Base-by-base conservation (phyloP, 2,329 filamentous ascomycete species). In the Sphaerulina vaccinii region DNA sequence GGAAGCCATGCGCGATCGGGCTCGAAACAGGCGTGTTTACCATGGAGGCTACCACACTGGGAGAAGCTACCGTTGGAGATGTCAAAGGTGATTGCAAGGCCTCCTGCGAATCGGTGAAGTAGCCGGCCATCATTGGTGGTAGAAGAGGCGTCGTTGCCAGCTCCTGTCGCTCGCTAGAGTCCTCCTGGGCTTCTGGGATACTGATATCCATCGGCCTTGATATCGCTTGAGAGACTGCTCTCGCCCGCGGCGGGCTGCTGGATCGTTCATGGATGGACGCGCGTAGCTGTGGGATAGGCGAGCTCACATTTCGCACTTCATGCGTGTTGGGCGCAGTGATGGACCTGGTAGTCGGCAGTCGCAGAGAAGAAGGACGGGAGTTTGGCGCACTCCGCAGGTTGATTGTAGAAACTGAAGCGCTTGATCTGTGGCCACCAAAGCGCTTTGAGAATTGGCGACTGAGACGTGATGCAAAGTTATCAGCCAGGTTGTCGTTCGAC, bases 81-180 rank as follows among this genome's bases (percentile, higher is more conserved):
- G 95, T 89, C 21, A 95, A 75, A n/a, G 91, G 90, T 6, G 90
- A 95, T 52, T 88, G 80, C 24, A 86, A 76, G 1, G 80, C 79
- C 0, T 83, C 78, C 36, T 81, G 74, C 32, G 74, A 69, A 6
- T 67, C 71, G 38, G 75, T 71, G 27, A 79, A 73, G 18, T 77
- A 71, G 49, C 81, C 79, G 22, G 81, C 84, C 74, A 95, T 81
- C 29, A 93, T 78, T 0, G 91, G 91, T 6, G 91, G 91, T 2
- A 96, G 78, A 6, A 96, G 78, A 33, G 91, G 92, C 2, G 91
- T 96, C 3, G 86, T 86, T 0, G 88, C 86, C 61, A 88, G 73
- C 73, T 83, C 68, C 73, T 84, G 73, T 73, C 83, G 70, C 72
- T 75, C 71, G 22, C 71, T 60, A 39, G 73, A 67, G 21, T 74